phyloP scores from a whole-genome alignment of 2,329 filamentous ascomycete genomes.

The Alternaria consortialis region DNA sequence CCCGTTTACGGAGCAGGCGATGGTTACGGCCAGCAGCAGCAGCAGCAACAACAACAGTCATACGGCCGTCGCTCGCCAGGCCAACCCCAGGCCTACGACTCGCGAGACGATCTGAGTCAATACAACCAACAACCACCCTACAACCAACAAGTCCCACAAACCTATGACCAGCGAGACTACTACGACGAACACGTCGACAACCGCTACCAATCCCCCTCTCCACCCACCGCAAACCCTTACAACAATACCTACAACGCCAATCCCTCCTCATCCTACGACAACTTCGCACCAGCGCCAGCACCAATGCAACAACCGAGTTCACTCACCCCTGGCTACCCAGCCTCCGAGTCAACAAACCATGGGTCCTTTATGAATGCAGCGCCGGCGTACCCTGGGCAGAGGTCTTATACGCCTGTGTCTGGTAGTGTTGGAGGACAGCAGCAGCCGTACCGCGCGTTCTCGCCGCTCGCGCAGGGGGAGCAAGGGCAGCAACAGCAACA shows the following conservation, averaged over 20 bases:
- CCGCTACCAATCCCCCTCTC: conserved; percentile 5
- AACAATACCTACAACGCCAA: background rate
- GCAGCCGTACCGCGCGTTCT: conserved; percentile 13
- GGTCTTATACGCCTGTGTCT: conserved; percentile 9
- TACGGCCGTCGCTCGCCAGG: conserved; percentile 28
- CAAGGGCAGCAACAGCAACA: background rate
- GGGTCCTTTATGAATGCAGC: background rate
- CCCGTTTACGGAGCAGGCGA: conserved; percentile 24
- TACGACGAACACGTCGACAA: conserved; percentile 4
- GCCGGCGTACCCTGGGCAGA: conserved; percentile 11
- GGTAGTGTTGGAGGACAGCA: background rate
- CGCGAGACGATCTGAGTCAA: conserved; percentile 22
- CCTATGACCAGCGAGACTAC: conserved; percentile 17
- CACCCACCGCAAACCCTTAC: conserved; percentile 11
- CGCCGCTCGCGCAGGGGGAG: conserved; percentile 2
- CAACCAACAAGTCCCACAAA: conserved; percentile 6
- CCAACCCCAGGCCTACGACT: conserved; percentile 23
- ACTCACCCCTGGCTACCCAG: conserved; percentile 1
- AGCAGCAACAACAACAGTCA: conserved; percentile 18
- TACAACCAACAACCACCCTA: conserved; percentile 22
- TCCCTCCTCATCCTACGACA: conserved; percentile 8
- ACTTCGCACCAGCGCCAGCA: conserved; percentile 1
- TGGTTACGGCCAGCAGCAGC: conserved; percentile 20
- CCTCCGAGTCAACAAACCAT: background rate
- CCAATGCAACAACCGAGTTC: background rate